Percentiles rank a stretch among this genome's conserved stretches.
These are phyloP conservation scores for Aaosphaeria pasadenensis DNA, from an alignment of 2,329 filamentous ascomycete species.

Conservation along the genomic window DNA sequence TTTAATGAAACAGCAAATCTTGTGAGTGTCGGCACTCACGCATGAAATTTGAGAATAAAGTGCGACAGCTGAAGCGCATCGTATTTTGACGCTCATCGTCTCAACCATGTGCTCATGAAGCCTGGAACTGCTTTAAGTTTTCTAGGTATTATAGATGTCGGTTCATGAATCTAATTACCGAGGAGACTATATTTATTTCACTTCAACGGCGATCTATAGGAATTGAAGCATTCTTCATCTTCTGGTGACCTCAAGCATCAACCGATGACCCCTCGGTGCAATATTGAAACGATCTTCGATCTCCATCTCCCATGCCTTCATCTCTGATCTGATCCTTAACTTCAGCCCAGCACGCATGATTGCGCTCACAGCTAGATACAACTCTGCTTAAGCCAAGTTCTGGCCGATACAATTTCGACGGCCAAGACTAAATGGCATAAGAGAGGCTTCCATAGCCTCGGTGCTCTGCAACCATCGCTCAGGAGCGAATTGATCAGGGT, in stretches of 20 bases:
- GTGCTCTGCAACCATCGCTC: not conserved
- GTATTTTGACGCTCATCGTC: too few relatives aligned
- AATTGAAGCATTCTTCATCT: too few relatives aligned
- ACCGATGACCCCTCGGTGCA: not conserved
- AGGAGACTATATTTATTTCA: too few relatives aligned
- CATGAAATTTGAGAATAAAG: too few relatives aligned
- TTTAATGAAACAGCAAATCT: too few relatives aligned
- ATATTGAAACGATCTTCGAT: not conserved
- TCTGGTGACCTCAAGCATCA: not conserved
- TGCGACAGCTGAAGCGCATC: too few relatives aligned
- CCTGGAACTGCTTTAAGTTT: too few relatives aligned
- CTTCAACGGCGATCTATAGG: too few relatives aligned
- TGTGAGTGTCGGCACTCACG: too few relatives aligned
- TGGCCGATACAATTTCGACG: constrained; percentile 5
- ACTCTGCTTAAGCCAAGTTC: constrained; percentile 11
- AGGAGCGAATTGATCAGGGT: not conserved
- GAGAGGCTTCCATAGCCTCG: not conserved
- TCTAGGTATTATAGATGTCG: too few relatives aligned
- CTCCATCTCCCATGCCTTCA: not conserved
- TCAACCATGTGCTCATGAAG: too few relatives aligned
- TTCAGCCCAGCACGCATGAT: not conserved
- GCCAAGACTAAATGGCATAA: not conserved
- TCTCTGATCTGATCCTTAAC: not conserved
- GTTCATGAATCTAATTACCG: too few relatives aligned
- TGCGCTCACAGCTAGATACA: not conserved